These are phyloP conservation scores for Plectosphaerella cucumerina DNA, from an alignment of 2,329 filamentous ascomycete genomes.

Conservation along the genomic window DNA sequence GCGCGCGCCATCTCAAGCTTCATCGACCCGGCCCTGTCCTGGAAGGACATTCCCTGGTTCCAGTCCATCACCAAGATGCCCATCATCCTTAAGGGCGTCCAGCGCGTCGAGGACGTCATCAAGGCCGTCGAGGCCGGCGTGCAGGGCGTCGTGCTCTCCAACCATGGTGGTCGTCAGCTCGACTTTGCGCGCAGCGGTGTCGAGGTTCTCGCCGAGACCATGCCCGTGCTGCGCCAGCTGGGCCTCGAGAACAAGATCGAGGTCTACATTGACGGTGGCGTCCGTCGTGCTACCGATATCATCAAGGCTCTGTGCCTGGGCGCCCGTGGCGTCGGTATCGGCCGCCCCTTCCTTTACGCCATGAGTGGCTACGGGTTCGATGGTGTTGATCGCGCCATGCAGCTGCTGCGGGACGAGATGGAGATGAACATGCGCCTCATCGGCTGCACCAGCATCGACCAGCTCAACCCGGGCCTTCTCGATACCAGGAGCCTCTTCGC, in stretches of 20 bases:
- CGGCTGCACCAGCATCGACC: constrained; percentile 67
- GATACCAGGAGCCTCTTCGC: constrained; percentile 67
- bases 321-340: constrained; percentile 88
- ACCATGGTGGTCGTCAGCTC: constrained; percentile 92
- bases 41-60: constrained; percentile 96
- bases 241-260: constrained; percentile 76
- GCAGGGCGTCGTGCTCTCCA: constrained; percentile 88
- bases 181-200: constrained; percentile 87
- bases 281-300: constrained; percentile 88
- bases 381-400: constrained; percentile 90
- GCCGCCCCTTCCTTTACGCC: constrained; percentile 89
- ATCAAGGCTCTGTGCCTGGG: constrained; percentile 93
- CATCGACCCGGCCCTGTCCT: constrained; percentile 90
- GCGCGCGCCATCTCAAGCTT: constrained; percentile 93
- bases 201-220: constrained; percentile 88
- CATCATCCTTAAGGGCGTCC: constrained; percentile 93
- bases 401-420: constrained; percentile 90
- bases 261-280: constrained; percentile 85
- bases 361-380: constrained; percentile 88
- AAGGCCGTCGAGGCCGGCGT: constrained; percentile 78
- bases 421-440: constrained; percentile 99
- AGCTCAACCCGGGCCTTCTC: constrained; percentile 76
- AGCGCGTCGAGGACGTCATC: constrained; percentile 92
- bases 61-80: constrained; percentile 86
- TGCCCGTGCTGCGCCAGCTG: constrained; percentile 74